Evolutionary conservation across 2,329 filamentous ascomycete species (phyloP).

Genomic region (Colletotrichum musae): DNA sequence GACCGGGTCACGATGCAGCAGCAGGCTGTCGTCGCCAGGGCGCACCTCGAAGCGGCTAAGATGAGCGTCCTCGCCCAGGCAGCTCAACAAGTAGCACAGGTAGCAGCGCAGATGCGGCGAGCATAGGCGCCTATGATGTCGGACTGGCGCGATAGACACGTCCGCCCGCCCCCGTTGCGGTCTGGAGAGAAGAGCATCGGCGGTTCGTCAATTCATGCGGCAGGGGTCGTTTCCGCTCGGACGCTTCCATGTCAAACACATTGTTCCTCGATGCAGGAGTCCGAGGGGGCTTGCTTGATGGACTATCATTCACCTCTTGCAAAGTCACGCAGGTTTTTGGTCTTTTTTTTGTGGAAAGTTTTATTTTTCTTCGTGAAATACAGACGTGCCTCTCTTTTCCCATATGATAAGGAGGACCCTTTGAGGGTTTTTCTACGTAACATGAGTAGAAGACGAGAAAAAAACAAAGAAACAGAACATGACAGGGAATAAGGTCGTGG

Average conservation of each 20-base stretch:
- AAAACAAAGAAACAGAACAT: conserved; percentile 1
- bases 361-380: neutral
- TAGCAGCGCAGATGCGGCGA: neutral
- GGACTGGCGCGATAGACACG: neutral
- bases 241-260: neutral
- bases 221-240: too few species aligned
- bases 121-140: neutral
- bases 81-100: neutral
- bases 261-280: neutral
- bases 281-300: too few species aligned
- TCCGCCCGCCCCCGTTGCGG: neutral
- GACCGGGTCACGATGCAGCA: neutral
- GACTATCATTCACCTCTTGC: too few species aligned
- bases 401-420: neutral
- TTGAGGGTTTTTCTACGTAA: neutral
- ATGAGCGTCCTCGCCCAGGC: neutral
- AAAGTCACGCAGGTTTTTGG: neutral
- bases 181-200: neutral
- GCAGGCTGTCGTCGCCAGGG: neutral
- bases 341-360: neutral
- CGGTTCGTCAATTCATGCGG: too few species aligned
- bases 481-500: neutral
- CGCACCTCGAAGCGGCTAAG: conserved; percentile 14
- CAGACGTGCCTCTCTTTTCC: conserved; percentile 17
- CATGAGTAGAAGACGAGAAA: neutral